Evolutionary conservation across 2,329 filamentous ascomycete species (phyloP).

Genomic region (Dothistroma septosporum): DNA sequence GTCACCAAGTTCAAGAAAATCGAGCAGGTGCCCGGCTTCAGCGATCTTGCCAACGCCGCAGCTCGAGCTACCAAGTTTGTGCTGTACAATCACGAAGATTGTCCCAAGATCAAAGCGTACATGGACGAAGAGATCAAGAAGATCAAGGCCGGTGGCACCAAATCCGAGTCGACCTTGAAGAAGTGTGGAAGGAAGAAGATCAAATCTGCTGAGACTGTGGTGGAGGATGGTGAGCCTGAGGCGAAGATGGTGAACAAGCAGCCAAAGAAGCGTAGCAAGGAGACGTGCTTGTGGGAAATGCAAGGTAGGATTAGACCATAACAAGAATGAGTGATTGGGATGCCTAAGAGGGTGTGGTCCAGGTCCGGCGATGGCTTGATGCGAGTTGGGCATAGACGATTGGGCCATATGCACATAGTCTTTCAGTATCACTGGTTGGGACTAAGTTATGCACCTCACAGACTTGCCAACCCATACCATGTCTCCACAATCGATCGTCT

Average conservation of each 20-base stretch:
- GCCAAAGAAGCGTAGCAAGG: neutral
- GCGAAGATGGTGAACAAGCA: neutral
- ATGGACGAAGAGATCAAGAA: neutral
- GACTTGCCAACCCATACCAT: too few species aligned
- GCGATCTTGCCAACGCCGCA: neutral
- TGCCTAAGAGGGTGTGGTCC: too few species aligned
- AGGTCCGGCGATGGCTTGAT: neutral
- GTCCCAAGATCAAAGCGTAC: neutral
- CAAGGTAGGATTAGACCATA: too few species aligned
- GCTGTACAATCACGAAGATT: neutral
- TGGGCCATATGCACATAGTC: too few species aligned
- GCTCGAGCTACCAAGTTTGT: neutral
- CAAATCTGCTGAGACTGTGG: neutral
- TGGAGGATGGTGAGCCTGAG: neutral
- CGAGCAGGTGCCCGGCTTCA: conserved; percentile 3
- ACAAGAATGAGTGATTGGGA: too few species aligned
- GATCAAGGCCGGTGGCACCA: neutral
- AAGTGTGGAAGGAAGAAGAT: neutral
- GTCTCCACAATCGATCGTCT: too few species aligned
- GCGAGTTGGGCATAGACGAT: neutral
- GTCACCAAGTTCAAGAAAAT: neutral
- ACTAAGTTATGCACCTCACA: too few species aligned
- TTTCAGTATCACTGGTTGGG: too few species aligned
- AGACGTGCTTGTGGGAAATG: too few species aligned
- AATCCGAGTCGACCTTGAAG: neutral